Percentiles rank a stretch among this genome's conserved stretches.
Evolutionary conservation across 257 asterid species (phyloP).

Genomic region (Rhazya stricta): DNA sequence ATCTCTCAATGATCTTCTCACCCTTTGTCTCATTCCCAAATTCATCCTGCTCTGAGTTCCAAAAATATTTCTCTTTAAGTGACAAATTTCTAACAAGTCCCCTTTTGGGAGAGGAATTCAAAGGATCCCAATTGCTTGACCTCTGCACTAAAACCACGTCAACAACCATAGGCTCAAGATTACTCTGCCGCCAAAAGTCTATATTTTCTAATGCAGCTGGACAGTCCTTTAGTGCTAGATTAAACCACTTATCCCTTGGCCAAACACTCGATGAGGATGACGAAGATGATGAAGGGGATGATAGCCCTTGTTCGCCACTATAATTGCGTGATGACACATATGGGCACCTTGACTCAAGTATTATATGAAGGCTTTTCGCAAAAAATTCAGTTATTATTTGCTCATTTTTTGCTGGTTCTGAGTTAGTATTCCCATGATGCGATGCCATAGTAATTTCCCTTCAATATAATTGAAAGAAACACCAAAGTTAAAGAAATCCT

Average conservation of each 20-base stretch:
- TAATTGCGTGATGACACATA: conserved; percentile 78
- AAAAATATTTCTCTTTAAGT: conserved; percentile 37
- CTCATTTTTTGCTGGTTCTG: conserved; percentile 75
- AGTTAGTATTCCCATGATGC: conserved; percentile 45
- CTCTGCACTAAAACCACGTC: conserved; percentile 64
- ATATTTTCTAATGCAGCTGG: conserved; percentile 83
- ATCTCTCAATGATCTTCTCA: conserved; percentile 77
- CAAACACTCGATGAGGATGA: conserved; percentile 62
- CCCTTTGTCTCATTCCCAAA: conserved; percentile 37
- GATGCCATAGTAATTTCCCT: conserved; percentile 48
- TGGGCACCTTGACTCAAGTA: conserved; percentile 84
- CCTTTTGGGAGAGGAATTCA: conserved; percentile 45
- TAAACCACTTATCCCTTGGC: conserved; percentile 89
- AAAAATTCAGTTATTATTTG: conserved; percentile 87
- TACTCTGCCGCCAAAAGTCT: conserved; percentile 81
- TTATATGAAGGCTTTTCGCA: conserved; percentile 81
- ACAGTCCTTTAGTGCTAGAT: conserved; percentile 74
- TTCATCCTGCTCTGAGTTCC: conserved; percentile 57
- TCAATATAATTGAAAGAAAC: not conserved
- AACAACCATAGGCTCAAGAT: conserved; percentile 76
- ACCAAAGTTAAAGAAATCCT: not conserved
- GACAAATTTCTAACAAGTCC: conserved; percentile 28
- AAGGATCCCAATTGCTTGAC: conserved; percentile 50
- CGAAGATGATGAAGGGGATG: conserved; percentile 65
- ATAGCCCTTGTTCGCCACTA: conserved; percentile 66